A percentile compares a stretch with the other conserved stretches of the same genome.
Conservation (phyloP, 2,329 filamentous ascomycete genomes). For the Zymoseptoria ardabiliae region DNA sequence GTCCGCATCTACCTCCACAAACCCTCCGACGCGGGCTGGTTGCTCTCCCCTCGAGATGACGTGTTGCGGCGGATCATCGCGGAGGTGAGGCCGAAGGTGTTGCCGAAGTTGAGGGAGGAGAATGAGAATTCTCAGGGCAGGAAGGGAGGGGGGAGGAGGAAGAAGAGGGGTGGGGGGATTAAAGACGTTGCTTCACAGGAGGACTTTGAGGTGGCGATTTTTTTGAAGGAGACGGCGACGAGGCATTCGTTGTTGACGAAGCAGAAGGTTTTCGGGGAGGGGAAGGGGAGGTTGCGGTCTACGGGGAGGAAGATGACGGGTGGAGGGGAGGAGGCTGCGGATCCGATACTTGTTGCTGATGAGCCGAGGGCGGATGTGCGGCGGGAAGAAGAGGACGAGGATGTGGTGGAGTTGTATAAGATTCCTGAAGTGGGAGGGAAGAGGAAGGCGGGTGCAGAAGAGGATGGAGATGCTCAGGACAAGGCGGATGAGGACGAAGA, state of each 20-base stretch:
- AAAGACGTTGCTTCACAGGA: constrained; percentile 85
- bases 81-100: constrained; percentile 73
- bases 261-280: constrained; percentile 60
- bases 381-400: constrained; percentile 55
- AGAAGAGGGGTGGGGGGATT: constrained; percentile 66
- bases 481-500: constrained; percentile 19
- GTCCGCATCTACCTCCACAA: constrained; percentile 93
- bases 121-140: constrained; percentile 55
- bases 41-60: constrained; percentile 68
- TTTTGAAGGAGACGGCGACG: constrained; percentile 77
- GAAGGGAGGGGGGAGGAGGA: constrained; percentile 57
- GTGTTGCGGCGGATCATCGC: constrained; percentile 77
- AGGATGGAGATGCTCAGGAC: constrained; percentile 14
- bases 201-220: constrained; percentile 92
- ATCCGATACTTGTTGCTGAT: constrained; percentile 37
- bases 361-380: constrained; percentile 40
- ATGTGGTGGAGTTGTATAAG: constrained; percentile 42
- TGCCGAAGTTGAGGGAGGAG: constrained; percentile 88
- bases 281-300: constrained; percentile 35
- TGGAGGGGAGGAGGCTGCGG: constrained; percentile 37
- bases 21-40: constrained; percentile 74
- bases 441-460: constrained; percentile 13
- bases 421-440: constrained; percentile 45
- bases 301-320: constrained; percentile 42
- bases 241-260: constrained; percentile 82